These are phyloP conservation scores for Aspergillus campestris DNA, from an alignment of 495 filamentous ascomycete genomes.

Conservation along the genomic window DNA sequence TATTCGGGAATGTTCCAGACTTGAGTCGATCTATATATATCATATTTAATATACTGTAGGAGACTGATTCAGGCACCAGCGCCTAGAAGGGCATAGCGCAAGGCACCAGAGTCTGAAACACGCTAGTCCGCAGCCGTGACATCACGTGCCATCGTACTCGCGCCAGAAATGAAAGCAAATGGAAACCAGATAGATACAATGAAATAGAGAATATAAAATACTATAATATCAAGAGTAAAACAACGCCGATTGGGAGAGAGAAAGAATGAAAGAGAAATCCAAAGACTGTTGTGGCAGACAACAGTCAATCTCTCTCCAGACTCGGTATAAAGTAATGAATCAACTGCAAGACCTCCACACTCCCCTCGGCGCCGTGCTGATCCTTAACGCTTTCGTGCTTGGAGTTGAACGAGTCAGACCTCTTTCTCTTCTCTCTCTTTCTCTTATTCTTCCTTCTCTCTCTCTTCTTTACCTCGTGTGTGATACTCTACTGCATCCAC, in stretches of 20 bases:
- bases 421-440: conserved; percentile 9
- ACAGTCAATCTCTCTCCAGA: too few species aligned
- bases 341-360: too few species aligned
- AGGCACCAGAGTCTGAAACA: conserved; percentile 26
- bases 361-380: conserved; percentile 22
- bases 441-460: not conserved
- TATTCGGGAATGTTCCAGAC: too few species aligned
- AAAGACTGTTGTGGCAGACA: too few species aligned
- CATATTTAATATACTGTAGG: too few species aligned
- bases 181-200: not conserved
- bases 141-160: conserved; percentile 10
- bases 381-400: conserved; percentile 15
- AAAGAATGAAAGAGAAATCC: too few species aligned
- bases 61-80: conserved; percentile 2
- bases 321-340: too few species aligned
- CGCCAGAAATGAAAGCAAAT: not conserved
- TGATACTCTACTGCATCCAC: not conserved
- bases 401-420: too few species aligned
- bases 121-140: conserved; percentile 19
- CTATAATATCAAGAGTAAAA: too few species aligned
- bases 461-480: not conserved
- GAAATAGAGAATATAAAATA: too few species aligned
- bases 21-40: too few species aligned
- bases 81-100: conserved; percentile 1
- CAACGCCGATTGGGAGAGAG: too few species aligned